Base-by-base conservation (phyloP, 306 rosid genomes). In the Rosa multiflora region DNA sequence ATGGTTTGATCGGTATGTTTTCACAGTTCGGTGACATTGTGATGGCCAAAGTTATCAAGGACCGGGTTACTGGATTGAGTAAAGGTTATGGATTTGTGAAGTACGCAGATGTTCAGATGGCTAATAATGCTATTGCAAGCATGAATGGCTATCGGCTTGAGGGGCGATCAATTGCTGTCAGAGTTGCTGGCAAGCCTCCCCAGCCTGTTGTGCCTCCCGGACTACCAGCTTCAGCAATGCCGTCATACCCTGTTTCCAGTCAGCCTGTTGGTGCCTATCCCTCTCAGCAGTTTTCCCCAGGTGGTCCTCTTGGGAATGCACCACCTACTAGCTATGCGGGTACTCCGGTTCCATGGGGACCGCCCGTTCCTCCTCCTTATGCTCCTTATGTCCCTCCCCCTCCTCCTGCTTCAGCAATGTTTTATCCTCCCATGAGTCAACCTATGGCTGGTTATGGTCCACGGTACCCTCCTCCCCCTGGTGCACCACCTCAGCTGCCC, bases 121-220 rank as follows among this genome's bases (percentile, higher is more conserved):
- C 99, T 51, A 95, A 95, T 83, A 91, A 80, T 82, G 99, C 98
- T 37, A 95, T 89, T 71, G 53, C 80, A 48, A 89, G 93, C 82
- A 95, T 95, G 99, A 95, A 91, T 82, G 99, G 98, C 75, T 93
- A 87, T 84, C 97, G 92, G 76, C 90, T 95, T 13, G 99, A 93
- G 81, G 97, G 97, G 32, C 86, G 98, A 80, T 93, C 98, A 43
- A 93, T 95, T 86, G 99, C 99, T 42, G 99, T 95, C 76, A 87
- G 99, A 84, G 98, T 95, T 62, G 98, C 99, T 37, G 99, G 99
- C 72, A 90, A 87, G 92, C 99, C 99, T 67, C 99, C 98, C 46
- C 98, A 93, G 89, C 96, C 99, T 72, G 85, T 82, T 56, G 92
- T 90, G 63, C 94, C 99, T 77, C 96, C 98, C 52, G 93, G 93